Base-by-base conservation (phyloP, 75 land plant genomes). In the Sequoia sempervirens region DNA sequence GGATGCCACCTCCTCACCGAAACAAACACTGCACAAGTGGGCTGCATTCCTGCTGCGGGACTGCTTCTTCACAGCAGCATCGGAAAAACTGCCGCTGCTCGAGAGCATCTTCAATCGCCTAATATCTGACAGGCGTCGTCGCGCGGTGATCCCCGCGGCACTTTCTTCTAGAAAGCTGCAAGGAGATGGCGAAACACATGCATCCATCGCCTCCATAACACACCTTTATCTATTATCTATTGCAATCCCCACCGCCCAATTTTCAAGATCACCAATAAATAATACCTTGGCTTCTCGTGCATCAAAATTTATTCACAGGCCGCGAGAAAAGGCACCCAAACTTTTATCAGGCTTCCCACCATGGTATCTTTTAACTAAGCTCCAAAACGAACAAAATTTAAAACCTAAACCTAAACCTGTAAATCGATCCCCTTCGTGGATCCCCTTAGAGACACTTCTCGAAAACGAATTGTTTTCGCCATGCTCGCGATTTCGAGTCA, bases 1-100 rank as follows among this genome's bases (percentile, higher is more conserved):
- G 30, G 37, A 32, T 14, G 2, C 23, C 20, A 10, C 61, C 64
- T 81, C 82, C 40, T 52, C 54, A 3, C 82, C 82, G n/a, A 81
- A 54, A 54, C 82, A 81, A 81, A 13, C 36, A 81, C 64, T 81
- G 82, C 82, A 81, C 32, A 81, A 50, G 7, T 20, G 82, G 34
- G 11, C 23, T 15, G 1, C 36, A 38, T 54, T 81, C 14, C 61
- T 30, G 14, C 64, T 18, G 37, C 82, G 82, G 20, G 61, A 15
- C 11, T 61, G 82, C 82, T 81, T 81, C 54, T 54, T 81, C 23
- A 81, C 11, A 18, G n/a, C n/a, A n/a, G 32, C 17, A 17, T 81
- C 82, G 0, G 82, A 52, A 54, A 52, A 81, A 32, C 50, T 81
- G 0, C 61, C 41, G 28, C 64, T 54, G 54, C 10, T 81, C 10